phyloP scores from a whole-genome alignment of 495 filamentous ascomycete species.

The Emericellopsis terricola region DNA sequence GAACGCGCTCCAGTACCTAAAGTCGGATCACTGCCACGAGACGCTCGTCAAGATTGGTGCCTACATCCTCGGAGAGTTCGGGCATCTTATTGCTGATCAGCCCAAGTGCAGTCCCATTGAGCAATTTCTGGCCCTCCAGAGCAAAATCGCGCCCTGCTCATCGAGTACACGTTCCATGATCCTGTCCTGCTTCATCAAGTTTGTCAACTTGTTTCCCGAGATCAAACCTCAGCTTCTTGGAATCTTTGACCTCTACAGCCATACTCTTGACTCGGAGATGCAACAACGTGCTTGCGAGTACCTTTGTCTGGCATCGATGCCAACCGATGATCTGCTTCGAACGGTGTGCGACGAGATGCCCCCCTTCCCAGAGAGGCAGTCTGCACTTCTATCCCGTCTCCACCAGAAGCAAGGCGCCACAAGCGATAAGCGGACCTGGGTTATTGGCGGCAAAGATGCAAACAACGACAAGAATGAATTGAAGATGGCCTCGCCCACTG shows the following conservation, averaged over 20 bases:
- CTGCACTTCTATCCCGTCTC: conserved; percentile 75
- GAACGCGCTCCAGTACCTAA: conserved; percentile 75
- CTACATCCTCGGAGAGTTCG: conserved; percentile 91
- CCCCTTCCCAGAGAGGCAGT: conserved; percentile 87
- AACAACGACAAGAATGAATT: conserved; percentile 69
- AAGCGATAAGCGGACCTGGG: conserved; percentile 90
- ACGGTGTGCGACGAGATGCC: conserved; percentile 99
- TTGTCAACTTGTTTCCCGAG: conserved; percentile 94
- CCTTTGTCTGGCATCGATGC: conserved; percentile 65
- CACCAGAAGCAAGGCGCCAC: conserved; percentile 85
- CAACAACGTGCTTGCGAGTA: conserved; percentile 97
- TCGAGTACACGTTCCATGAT: conserved; percentile 85
- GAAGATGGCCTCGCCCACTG: conserved; percentile 61
- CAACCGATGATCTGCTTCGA: conserved; percentile 79
- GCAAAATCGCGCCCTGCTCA: conserved; percentile 77
- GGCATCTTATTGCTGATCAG: conserved; percentile 92
- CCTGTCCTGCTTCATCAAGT: conserved; percentile 89
- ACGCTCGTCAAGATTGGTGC: conserved; percentile 94
- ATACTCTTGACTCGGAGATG: conserved; percentile 85
- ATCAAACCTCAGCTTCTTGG: conserved; percentile 90
- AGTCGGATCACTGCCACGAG: conserved; percentile 85
- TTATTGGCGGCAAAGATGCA: conserved; percentile 84
- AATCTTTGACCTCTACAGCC: conserved; percentile 82
- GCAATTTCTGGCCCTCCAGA: conserved; percentile 84
- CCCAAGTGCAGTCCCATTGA: conserved; percentile 90